Evolutionary conservation across 108 stramenopile species (phyloP), one percentile per base, ranked within the genome.

Genomic region (Cyclotella kingstonii): DNA sequence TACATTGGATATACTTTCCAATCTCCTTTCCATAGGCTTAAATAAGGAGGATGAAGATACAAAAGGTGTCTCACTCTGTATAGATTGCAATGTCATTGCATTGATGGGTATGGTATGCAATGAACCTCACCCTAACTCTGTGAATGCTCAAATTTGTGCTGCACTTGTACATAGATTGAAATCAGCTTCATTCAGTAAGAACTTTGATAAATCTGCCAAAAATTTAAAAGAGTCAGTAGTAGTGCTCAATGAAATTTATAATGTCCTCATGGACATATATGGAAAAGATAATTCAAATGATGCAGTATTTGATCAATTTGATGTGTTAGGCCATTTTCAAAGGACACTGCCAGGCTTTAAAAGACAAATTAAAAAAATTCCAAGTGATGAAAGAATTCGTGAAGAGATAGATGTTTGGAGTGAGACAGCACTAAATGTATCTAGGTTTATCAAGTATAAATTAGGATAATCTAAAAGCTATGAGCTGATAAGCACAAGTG

Each of bases 241-340:
- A 8, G 50, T 64, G 19, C 47, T 72, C 41, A 53, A 70, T 30
- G 78, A 82, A 65, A 54, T 78, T 19, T 40, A 82, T 34, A 77
- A 84, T 63, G 68, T 81, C 14, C 38, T 86, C 8, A 86, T 86
- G 75, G 82, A 86, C 53, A 70, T 83, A 52, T 86, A 83, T 53
- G 83, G 85, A n/a, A 60, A 77, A 30, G 81, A 82, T 58, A 78
- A 81, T 46, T 70, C 68, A 42, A 67, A 84, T 54, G 77, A 83
- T 18, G 63, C 70, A 10, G 54, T 84, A 4, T 86, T 81, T 61
- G 42, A 38, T 21, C 23, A 53, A 9, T 34, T 73, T 48, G 54
- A 79, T 57, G 70, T 86, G 0, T 55, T 81, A 7, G 65, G 54
- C 12, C 54, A 68, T 41, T 65, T 83, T 48, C 54, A 68, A 43